Conservation (phyloP, 2,329 filamentous ascomycete genomes). For the Arachnomyces sp. region DNA sequence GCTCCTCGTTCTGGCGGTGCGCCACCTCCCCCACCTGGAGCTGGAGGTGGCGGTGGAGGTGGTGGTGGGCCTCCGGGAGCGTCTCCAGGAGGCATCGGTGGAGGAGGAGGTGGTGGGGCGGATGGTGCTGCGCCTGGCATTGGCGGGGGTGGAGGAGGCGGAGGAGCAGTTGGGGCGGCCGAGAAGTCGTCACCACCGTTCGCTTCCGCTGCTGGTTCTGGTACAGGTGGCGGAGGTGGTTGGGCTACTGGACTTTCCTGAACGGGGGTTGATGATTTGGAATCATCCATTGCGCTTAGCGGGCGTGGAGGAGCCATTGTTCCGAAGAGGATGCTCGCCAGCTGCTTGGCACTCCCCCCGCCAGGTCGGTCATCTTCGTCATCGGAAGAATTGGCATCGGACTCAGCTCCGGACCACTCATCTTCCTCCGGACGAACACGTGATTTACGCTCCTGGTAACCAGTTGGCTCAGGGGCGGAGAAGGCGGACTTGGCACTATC, state of each 20-base stretch:
- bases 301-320: slow-evolving; percentile 93
- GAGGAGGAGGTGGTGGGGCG: slow-evolving; percentile 24
- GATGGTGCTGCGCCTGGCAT: slow-evolving; percentile 22
- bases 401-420: slow-evolving; percentile 76
- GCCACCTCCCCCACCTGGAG: slow-evolving; percentile 25
- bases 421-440: slow-evolving; percentile 53
- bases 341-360: slow-evolving; percentile 77
- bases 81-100: slow-evolving; percentile 13
- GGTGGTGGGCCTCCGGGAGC: slow-evolving; percentile 11
- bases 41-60: slow-evolving; percentile 27
- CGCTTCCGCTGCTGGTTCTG: slow-evolving; percentile 31
- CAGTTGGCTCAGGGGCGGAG: slow-evolving; percentile 37
- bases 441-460: slow-evolving; percentile 41
- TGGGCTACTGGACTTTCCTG: slow-evolving; percentile 32
- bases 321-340: slow-evolving; percentile 91
- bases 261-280: slow-evolving; percentile 39
- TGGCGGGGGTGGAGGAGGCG: slow-evolving; percentile 35
- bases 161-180: slow-evolving; percentile 32
- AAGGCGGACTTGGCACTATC: slow-evolving; percentile 44
- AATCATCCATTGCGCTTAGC: slow-evolving; percentile 69
- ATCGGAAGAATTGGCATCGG: slow-evolving; percentile 63
- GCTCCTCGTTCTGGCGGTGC: slow-evolving; percentile 49
- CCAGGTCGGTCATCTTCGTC: slow-evolving; percentile 72
- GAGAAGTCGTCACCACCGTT: slow-evolving; percentile 18
- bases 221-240: slow-evolving; percentile 36